Percentiles rank a stretch among this genome's conserved stretches.
phyloP scores from a whole-genome alignment of 257 asterid genomes.

The Solanum lycopersicoides region DNA sequence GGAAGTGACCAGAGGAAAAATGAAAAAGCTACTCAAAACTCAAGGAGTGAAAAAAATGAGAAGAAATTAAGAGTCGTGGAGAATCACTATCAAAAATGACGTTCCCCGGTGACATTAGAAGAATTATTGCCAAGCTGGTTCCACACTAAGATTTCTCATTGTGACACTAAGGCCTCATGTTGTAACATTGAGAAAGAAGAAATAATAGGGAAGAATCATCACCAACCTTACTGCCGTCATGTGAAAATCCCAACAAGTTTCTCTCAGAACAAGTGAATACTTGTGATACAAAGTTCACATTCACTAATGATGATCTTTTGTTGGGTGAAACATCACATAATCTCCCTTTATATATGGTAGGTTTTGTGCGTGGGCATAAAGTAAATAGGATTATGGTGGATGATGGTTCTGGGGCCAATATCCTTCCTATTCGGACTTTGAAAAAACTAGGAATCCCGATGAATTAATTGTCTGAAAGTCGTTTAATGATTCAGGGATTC shows the following conservation, averaged over 20 bases:
- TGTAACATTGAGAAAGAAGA: too few relatives aligned
- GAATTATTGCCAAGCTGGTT: too few relatives aligned
- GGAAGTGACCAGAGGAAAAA: neutral
- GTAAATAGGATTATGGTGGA: neutral
- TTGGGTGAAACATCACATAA: neutral
- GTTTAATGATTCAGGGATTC: fast-evolving
- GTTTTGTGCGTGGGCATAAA: neutral
- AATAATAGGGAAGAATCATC: neutral
- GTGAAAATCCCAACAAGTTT: too few relatives aligned
- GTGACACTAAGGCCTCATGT: neutral
- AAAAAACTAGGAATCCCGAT: too few relatives aligned
- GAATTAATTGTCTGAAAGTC: too few relatives aligned
- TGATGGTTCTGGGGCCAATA: neutral
- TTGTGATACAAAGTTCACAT: neutral
- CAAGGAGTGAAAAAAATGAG: fast-evolving
- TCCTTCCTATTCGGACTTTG: neutral
- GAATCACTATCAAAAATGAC: neutral
- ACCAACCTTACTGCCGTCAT: too few relatives aligned
- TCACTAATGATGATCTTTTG: neutral
- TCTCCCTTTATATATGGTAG: neutral
- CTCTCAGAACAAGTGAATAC: neutral
- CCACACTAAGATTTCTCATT: neutral
- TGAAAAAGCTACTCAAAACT: neutral
- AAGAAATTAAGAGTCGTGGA: neutral
- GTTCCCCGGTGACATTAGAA: neutral